Evolutionary conservation across 2,329 filamentous ascomycete species (phyloP).

Genomic region (Proliferodiscus dingleyae): DNA sequence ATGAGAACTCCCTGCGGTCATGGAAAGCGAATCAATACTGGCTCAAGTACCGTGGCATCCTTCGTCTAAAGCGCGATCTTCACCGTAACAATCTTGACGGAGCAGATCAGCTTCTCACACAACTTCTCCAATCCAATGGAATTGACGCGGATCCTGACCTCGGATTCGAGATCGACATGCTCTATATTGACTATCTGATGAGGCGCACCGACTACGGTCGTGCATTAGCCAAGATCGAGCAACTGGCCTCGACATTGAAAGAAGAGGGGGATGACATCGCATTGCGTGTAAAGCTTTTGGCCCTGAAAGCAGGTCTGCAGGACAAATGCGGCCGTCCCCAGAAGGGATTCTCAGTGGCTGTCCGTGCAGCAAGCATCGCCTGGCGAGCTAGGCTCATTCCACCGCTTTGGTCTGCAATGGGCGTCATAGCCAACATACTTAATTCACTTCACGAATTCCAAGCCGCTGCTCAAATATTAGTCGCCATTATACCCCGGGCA

Average conservation of each 20-base stretch:
- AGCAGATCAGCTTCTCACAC: conserved; percentile 51
- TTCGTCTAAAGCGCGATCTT: conserved; percentile 60
- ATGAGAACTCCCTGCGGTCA: conserved; percentile 59
- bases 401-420: conserved; percentile 56
- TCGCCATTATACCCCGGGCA: conserved; percentile 59
- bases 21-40: conserved; percentile 75
- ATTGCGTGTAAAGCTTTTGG: conserved; percentile 55
- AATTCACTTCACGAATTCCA: conserved; percentile 56
- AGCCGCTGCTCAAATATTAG: conserved; percentile 50
- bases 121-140: conserved; percentile 41
- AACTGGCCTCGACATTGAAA: conserved; percentile 44
- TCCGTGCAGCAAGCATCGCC: conserved; percentile 59
- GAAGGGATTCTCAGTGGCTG: conserved; percentile 60
- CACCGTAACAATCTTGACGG: conserved; percentile 51
- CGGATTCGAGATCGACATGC: conserved; percentile 51
- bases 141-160: conserved; percentile 53
- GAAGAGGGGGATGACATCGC: conserved; percentile 56
- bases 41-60: conserved; percentile 59
- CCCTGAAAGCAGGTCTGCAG: conserved; percentile 57
- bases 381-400: conserved; percentile 54
- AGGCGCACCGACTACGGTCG: conserved; percentile 46
- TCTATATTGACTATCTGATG: conserved; percentile 55
- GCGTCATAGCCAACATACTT: conserved; percentile 51
- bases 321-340: conserved; percentile 55
- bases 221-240: conserved; percentile 51